Conservation (phyloP, 345 rosid species). For the Aquilaria malaccensis region DNA sequence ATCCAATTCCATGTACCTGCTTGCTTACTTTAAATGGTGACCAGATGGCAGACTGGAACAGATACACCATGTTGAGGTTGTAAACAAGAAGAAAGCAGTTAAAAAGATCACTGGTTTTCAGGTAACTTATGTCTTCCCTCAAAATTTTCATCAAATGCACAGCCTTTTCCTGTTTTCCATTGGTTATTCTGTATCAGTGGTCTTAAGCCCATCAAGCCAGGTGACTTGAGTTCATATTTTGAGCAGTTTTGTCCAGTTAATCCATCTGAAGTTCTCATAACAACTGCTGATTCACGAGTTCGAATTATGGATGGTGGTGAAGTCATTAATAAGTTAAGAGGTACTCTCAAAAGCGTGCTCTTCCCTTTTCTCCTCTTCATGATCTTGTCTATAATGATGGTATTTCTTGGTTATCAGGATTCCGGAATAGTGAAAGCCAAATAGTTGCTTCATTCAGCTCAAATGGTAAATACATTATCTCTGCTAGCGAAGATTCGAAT, state of each 20-base stretch:
- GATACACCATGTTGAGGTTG: constrained; percentile 38
- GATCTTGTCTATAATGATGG: background rate
- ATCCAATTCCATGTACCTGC: background rate
- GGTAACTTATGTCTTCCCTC: constrained; percentile 27
- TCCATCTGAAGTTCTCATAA: constrained; percentile 75
- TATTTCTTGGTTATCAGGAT: constrained; percentile 35
- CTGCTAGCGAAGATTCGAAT: constrained; percentile 86
- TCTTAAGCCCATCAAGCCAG: background rate
- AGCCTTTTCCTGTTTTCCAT: background rate
- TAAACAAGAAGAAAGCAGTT: constrained; percentile 44
- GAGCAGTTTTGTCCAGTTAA: constrained; percentile 64
- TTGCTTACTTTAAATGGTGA: constrained; percentile 11
- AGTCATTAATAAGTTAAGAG: constrained; percentile 63
- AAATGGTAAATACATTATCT: constrained; percentile 59
- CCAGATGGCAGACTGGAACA: constrained; percentile 64
- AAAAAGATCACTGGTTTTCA: constrained; percentile 92
- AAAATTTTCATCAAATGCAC: background rate
- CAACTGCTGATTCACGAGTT: constrained; percentile 86
- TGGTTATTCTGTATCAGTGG: background rate
- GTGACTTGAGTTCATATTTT: constrained; percentile 1
- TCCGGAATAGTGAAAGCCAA: constrained; percentile 75
- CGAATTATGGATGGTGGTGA: constrained; percentile 64
- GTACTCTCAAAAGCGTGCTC: constrained; percentile 20
- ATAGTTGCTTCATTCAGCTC: constrained; percentile 74
- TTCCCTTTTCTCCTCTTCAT: too few relatives aligned